A percentile compares a stretch with the other conserved stretches of the same genome.
Conservation (phyloP, 1,139 yeast species). For the Hansenula sp. region DNA sequence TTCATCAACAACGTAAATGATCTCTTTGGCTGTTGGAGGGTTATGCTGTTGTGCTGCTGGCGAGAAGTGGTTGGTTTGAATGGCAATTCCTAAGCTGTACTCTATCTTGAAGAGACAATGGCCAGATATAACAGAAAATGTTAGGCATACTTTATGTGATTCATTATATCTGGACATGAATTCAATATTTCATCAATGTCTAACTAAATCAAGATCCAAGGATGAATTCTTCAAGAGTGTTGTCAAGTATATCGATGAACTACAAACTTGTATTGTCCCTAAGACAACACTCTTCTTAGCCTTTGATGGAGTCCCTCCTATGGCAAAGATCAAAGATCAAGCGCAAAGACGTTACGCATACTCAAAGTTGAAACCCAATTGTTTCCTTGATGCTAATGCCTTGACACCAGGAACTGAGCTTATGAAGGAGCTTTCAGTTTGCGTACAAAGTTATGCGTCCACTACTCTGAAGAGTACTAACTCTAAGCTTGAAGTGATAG, state of each 20-base stretch:
- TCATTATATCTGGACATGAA: constrained; percentile 84
- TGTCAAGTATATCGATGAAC: constrained; percentile 65
- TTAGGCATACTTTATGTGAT: constrained; percentile 56
- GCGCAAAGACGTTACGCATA: constrained; percentile 58
- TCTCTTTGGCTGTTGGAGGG: no score
- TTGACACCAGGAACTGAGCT: constrained; percentile 90
- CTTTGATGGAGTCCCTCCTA: constrained; percentile 90
- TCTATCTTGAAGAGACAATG: constrained; percentile 83
- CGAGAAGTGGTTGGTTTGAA: constrained; percentile 1
- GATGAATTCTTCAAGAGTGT: constrained; percentile 64
- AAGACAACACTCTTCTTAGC: no score
- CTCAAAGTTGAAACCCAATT: constrained; percentile 36
- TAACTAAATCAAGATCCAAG: constrained; percentile 60
- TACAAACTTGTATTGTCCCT: constrained; percentile 71
- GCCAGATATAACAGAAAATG: constrained; percentile 71
- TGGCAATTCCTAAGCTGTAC: constrained; percentile 83
- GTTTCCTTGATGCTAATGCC: constrained; percentile 75
- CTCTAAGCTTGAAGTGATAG: constrained; percentile 33
- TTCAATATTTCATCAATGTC: constrained; percentile 77
- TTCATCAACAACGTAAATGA: no score
- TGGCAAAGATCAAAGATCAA: constrained; percentile 91
- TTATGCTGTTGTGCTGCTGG: neutral
- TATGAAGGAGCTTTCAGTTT: constrained; percentile 66
- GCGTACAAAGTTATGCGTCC: constrained; percentile 38
- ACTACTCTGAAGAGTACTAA: constrained; percentile 12